Percentiles rank a stretch among this genome's conserved stretches.
Conservation (phyloP, 441 rosid genomes). For the Gossypium gossypioides region DNA sequence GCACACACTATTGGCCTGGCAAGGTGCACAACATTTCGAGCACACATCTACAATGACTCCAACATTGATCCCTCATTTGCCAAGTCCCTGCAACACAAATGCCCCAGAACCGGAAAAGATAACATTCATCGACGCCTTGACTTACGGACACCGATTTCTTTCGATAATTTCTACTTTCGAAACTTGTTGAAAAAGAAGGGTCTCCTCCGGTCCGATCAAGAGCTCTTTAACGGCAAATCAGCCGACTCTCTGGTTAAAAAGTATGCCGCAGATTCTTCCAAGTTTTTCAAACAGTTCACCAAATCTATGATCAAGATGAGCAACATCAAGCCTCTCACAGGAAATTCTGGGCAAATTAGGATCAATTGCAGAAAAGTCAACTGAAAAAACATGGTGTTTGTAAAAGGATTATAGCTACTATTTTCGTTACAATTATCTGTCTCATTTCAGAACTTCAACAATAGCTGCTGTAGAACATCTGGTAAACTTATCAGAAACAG, state of each 20-base stretch:
- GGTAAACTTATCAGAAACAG: neutral
- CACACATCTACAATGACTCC: constrained; percentile 15
- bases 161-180: constrained; percentile 13
- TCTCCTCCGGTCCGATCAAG: constrained; percentile 25
- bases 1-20: constrained; percentile 19
- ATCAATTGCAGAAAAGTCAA: constrained; percentile 23
- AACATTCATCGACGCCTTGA: constrained; percentile 6
- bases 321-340: constrained; percentile 22
- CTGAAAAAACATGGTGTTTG: neutral
- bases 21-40: constrained; percentile 13
- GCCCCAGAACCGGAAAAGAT: constrained; percentile 16
- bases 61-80: constrained; percentile 17
- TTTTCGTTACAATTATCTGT: no score
- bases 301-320: constrained; percentile 27
- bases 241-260: constrained; percentile 9
- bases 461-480: neutral
- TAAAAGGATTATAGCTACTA: neutral
- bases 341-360: constrained; percentile 24
- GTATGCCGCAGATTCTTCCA: constrained; percentile 3
- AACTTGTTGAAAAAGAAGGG: constrained; percentile 22
- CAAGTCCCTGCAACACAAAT: neutral
- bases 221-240: constrained; percentile 14
- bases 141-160: constrained; percentile 14
- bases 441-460: neutral
- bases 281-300: constrained; percentile 21